A percentile compares a stretch with the other conserved stretches of the same genome.
Evolutionary conservation across 1,284 basidiomycete species (phyloP).

Genomic region (Paramarasmius palmivorus): DNA sequence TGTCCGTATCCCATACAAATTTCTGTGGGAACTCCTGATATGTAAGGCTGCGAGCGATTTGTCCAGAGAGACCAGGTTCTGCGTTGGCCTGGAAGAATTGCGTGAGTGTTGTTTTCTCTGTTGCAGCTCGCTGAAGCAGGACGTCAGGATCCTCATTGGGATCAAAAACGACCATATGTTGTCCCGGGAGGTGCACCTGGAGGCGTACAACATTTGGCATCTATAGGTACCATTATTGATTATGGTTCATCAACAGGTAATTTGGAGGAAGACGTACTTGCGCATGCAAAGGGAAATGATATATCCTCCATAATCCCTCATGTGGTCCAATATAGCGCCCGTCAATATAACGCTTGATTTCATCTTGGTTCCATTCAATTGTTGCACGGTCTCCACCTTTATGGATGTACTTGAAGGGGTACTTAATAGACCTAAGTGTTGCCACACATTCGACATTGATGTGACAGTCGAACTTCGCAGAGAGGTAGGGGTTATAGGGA

Average conservation of each 20-base stretch:
- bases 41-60: too few relatives aligned
- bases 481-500: slow-evolving; percentile 30
- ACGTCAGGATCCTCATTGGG: slow-evolving; percentile 26
- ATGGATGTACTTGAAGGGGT: too few relatives aligned
- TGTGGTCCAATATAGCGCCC: slow-evolving; percentile 30
- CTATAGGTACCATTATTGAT: too few relatives aligned
- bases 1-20: slow-evolving; percentile 19
- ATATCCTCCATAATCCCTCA: slow-evolving; percentile 32
- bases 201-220: slow-evolving; percentile 39
- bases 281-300: slow-evolving; percentile 32
- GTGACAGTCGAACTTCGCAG: slow-evolving; percentile 24
- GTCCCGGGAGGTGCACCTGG: slow-evolving; percentile 35
- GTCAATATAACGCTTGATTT: slow-evolving; percentile 31
- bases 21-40: slow-evolving; percentile 43
- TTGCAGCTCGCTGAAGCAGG: slow-evolving; percentile 24
- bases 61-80: slow-evolving; percentile 24
- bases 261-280: too few relatives aligned
- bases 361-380: slow-evolving; percentile 34
- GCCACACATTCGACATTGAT: slow-evolving; percentile 33
- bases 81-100: slow-evolving; percentile 44
- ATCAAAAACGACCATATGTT: slow-evolving; percentile 36
- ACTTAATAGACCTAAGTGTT: slow-evolving; percentile 26
- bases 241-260: too few relatives aligned
- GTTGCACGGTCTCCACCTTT: too few relatives aligned
- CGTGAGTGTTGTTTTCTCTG: slow-evolving; percentile 31